Base-by-base conservation (phyloP, 441 rosid genomes). In the Capsella rubella region DNA sequence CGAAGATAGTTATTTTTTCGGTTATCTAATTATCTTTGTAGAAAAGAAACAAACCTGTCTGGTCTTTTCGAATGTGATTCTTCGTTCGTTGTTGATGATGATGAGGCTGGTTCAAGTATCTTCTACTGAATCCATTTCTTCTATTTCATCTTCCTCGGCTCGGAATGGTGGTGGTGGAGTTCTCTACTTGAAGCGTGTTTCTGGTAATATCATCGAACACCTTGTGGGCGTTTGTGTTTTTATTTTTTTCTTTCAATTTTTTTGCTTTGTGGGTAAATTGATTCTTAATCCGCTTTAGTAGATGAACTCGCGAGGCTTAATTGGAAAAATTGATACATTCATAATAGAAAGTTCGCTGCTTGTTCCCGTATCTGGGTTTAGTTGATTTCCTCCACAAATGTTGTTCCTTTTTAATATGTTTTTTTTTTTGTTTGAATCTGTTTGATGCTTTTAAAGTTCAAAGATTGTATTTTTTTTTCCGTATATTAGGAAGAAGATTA, bases 141-240 rank as follows among this genome's bases (percentile, higher is more conserved):
- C 65, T 45, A 2, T 45, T 34, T 64, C 71, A 5, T 14, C 65
- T 73, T 55, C 56, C 15, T 46, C 58, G 40, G 15, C 69, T 45
- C 31, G 31, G 14, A 63, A 72, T 63, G 70, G 51, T 63, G 70
- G 51, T 63, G 70, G 51, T 0, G 47, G 64, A 53, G 14, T 15
- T 54, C 56, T 63, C 64, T 43, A 49, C 45, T 18, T 49, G 39
- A 69, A 14, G 3, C 9, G 21, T 56, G 37, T 37, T 47, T 39
- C 75, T 63, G 74, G 79, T 76, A 69, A 76, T 76, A 4, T 47
- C 66, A 76, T 76, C 66, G 75, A 76, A 76, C 75, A 76, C 61
- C 75, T 46, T 69, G 66, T 50, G 75, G 13, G 75, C 75, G 61
- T 58, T 67, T 1, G 8, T 4, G 42, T 47, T 8, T 12, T 12